phyloP scores from a whole-genome alignment of 2,329 filamentous ascomycete species.

The Mycogone perniciosa region DNA sequence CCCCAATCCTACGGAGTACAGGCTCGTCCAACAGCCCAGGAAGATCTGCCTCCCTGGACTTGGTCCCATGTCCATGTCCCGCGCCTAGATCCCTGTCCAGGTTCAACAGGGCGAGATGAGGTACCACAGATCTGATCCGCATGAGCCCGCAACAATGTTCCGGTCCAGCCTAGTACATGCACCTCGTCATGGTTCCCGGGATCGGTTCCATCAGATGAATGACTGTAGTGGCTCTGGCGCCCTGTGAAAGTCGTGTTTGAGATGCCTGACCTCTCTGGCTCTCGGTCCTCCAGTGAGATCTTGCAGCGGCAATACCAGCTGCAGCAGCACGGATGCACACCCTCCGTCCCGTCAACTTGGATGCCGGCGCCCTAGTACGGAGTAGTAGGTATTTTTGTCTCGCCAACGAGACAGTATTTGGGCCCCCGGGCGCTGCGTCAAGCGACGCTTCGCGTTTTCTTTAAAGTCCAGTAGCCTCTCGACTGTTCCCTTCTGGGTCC shows the following conservation, averaged over 20 bases:
- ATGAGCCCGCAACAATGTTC: conserved; percentile 28
- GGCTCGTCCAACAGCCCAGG: conserved; percentile 5
- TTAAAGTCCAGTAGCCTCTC: conserved; percentile 10
- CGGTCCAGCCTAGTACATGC: conserved; percentile 17
- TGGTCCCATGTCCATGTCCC: conserved; percentile 14
- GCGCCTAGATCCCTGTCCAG: conserved; percentile 12
- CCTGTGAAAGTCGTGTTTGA: conserved; percentile 20
- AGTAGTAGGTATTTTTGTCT: conserved; percentile 17
- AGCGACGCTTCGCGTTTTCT: conserved; percentile 7
- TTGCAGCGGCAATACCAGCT: conserved; percentile 20
- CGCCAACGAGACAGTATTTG: conserved; percentile 16
- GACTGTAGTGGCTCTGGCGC: background rate
- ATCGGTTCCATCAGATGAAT: conserved; percentile 6
- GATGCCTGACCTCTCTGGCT: conserved; percentile 20
- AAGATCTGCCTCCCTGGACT: conserved; percentile 13
- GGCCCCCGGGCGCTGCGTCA: conserved; percentile 13
- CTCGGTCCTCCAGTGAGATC: conserved; percentile 24
- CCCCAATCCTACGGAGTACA: conserved; percentile 1
- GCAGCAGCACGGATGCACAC: conserved; percentile 18
- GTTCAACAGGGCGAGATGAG: conserved; percentile 33
- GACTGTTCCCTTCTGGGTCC: conserved; percentile 2
- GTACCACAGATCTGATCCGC: conserved; percentile 34
- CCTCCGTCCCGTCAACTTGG: conserved; percentile 29
- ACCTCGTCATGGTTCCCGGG: conserved; percentile 9
- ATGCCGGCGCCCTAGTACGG: conserved; percentile 22